A percentile compares a stretch with the other conserved stretches of the same genome.
These are phyloP conservation scores for Diaporthe eres DNA, from an alignment of 2,329 filamentous ascomycete species.

Conservation along the genomic window DNA sequence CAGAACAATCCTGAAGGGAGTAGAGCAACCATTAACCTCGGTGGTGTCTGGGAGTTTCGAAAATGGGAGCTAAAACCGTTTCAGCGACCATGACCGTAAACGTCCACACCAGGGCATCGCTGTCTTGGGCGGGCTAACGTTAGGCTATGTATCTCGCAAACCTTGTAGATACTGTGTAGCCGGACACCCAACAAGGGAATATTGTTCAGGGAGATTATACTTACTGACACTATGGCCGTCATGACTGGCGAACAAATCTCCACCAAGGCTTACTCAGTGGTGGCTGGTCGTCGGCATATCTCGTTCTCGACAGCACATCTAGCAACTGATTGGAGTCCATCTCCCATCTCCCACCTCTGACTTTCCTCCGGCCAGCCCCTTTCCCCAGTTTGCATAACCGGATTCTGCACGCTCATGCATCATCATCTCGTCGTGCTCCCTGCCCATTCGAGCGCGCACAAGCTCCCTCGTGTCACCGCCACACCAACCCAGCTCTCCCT, in stretches of 20 bases:
- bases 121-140: background rate
- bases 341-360: background rate
- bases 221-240: background rate
- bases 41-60: constrained; percentile 25
- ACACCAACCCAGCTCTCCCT: background rate
- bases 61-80: constrained; percentile 22
- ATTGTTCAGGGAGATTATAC: constrained; percentile 1
- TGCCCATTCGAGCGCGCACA: background rate
- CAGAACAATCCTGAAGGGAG: background rate
- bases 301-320: too few species aligned
- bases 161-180: background rate
- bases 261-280: background rate
- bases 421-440: background rate
- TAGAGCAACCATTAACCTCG: background rate
- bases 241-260: background rate
- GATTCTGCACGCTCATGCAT: constrained; percentile 18
- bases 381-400: constrained; percentile 5
- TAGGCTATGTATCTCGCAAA: background rate
- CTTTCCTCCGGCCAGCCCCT: background rate
- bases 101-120: constrained; percentile 23
- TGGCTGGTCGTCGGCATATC: constrained; percentile 16
- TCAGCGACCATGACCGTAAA: constrained; percentile 21
- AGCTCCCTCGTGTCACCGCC: constrained; percentile 19
- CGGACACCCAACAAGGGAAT: background rate
- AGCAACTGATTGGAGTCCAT: background rate